phyloP scores from a whole-genome alignment of 768 basidiomycete genomes.

The Rhodotorula toruloides region DNA sequence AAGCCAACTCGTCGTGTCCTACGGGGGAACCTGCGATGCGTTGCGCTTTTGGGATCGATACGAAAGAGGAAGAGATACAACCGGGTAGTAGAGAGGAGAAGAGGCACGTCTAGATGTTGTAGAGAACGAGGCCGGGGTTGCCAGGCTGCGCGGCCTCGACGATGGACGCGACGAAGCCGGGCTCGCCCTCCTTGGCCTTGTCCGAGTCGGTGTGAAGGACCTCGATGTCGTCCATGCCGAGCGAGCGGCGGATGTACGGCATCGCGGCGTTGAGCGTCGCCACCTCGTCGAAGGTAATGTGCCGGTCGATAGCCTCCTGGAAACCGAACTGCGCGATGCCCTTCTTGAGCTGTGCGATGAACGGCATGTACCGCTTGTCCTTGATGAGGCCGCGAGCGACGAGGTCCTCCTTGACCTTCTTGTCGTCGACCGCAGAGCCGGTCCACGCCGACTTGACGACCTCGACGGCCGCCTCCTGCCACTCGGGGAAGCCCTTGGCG shows the following conservation, averaged over 20 bases:
- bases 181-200: constrained; percentile 52
- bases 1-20: too few relatives aligned
- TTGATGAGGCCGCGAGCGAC: constrained; percentile 74
- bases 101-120: constrained; percentile 52
- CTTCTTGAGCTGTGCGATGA: constrained; percentile 76
- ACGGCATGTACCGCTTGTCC: constrained; percentile 90
- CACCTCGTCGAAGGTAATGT: constrained; percentile 74
- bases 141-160: constrained; percentile 86
- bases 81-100: not conserved
- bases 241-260: constrained; percentile 68
- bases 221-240: constrained; percentile 50
- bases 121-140: constrained; percentile 77
- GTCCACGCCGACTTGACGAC: constrained; percentile 44
- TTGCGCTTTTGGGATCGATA: too few relatives aligned
- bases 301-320: constrained; percentile 71
- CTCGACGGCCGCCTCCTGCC: constrained; percentile 81
- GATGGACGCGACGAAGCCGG: constrained; percentile 62
- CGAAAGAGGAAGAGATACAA: too few relatives aligned
- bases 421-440: constrained; percentile 66
- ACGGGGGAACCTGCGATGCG: too few relatives aligned
- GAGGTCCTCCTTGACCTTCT: constrained; percentile 64
- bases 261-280: constrained; percentile 64
- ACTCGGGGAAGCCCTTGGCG: constrained; percentile 81
- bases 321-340: constrained; percentile 46
- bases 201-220: constrained; percentile 63